These are phyloP conservation scores for Mortierella sp. DNA, from an alignment of 371 early-diverging fungal species.

Conservation along the genomic window DNA sequence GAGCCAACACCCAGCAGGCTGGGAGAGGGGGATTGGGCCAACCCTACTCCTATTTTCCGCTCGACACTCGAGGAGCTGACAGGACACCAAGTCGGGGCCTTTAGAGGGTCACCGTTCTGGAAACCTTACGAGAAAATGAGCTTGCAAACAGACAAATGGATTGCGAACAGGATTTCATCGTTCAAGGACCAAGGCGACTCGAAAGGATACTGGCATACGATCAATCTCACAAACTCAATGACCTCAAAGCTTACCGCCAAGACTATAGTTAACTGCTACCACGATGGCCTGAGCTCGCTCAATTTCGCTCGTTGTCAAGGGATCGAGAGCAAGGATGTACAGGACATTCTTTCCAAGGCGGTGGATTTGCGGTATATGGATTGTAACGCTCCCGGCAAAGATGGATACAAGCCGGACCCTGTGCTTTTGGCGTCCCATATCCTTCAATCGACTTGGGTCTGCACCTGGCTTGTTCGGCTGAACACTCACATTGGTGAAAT, in stretches of 20 bases:
- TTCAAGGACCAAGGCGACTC: not conserved
- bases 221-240: not conserved
- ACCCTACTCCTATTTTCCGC: not conserved
- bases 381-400: not conserved
- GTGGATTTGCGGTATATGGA: not conserved
- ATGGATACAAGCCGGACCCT: not conserved
- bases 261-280: not conserved
- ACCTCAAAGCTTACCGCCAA: not conserved
- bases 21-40: not conserved
- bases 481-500: not conserved
- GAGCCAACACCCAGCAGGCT: not conserved
- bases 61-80: not conserved
- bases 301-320: not conserved
- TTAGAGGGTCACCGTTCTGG: not conserved
- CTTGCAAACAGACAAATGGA: not conserved
- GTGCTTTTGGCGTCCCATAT: not conserved
- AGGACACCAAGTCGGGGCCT: not conserved
- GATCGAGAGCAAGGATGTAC: not conserved
- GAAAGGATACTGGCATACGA: not conserved
- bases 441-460: not conserved
- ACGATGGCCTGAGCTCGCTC: not conserved
- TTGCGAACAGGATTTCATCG: not conserved
- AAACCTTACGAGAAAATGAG: not conserved
- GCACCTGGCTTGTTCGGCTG: not conserved
- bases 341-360: not conserved